A percentile compares a stretch with the other conserved stretches of the same genome.
Evolutionary conservation across 2,329 filamentous ascomycete species (phyloP).

Genomic region (Emergomyces africanus): DNA sequence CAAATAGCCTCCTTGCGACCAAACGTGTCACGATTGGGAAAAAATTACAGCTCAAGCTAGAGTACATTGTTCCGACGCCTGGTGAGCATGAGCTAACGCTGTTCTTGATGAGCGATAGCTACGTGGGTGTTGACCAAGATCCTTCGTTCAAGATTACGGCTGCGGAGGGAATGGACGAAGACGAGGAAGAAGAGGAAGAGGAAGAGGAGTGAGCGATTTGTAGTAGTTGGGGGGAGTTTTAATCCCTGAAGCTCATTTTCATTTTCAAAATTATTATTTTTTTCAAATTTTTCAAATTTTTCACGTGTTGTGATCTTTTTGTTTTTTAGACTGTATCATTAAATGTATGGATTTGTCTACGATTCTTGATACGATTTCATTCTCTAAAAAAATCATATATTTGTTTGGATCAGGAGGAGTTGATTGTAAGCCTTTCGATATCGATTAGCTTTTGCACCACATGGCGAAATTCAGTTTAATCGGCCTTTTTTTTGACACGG

Average conservation of each 20-base stretch:
- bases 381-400: not conserved
- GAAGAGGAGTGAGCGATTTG: constrained; percentile 2
- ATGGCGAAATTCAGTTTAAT: too few species aligned
- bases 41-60: constrained; percentile 64
- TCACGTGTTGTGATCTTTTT: not conserved
- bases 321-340: not conserved
- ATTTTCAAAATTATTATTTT: not conserved
- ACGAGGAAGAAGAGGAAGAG: constrained; percentile 72
- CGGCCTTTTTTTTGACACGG: too few species aligned
- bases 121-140: constrained; percentile 93
- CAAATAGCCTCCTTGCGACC: constrained; percentile 77
- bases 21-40: constrained; percentile 82
- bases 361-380: not conserved
- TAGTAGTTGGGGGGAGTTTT: not conserved
- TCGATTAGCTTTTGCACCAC: too few species aligned
- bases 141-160: constrained; percentile 75
- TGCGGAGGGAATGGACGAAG: constrained; percentile 89
- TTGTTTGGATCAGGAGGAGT: not conserved
- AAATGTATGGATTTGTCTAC: not conserved
- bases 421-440: too few species aligned
- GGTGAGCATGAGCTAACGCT: constrained; percentile 82
- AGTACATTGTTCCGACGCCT: constrained; percentile 77
- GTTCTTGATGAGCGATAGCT: constrained; percentile 94
- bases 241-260: not conserved
- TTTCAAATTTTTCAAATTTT: too few species aligned